Evolutionary conservation across 805 yeast species (phyloP).

Genomic region (Metschnikowia henanensis): DNA sequence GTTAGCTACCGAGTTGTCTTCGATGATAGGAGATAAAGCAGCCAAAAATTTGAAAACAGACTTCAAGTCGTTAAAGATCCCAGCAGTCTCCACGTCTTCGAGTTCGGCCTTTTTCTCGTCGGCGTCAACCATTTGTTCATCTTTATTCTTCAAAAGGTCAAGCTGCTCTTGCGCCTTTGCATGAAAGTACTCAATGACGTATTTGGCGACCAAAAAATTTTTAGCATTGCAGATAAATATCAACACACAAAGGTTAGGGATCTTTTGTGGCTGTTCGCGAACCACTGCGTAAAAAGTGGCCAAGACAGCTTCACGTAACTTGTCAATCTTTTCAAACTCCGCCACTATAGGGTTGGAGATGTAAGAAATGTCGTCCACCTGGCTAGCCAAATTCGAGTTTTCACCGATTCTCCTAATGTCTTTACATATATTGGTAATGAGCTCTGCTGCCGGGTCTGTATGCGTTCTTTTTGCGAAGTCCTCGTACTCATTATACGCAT

Average conservation of each 20-base stretch:
- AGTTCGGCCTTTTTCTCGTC: slow-evolving; percentile 6
- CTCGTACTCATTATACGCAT: slow-evolving; percentile 15
- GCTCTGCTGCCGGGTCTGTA: slow-evolving; percentile 41
- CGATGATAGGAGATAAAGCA: slow-evolving; percentile 61
- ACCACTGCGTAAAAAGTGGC: slow-evolving; percentile 67
- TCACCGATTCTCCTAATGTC: slow-evolving; percentile 47
- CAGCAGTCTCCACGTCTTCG: slow-evolving; percentile 37
- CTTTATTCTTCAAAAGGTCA: slow-evolving; percentile 25
- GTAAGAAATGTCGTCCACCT: slow-evolving; percentile 56
- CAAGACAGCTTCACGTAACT: slow-evolving; percentile 57
- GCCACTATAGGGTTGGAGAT: slow-evolving; percentile 66
- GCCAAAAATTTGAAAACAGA: slow-evolving; percentile 69
- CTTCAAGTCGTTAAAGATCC: slow-evolving; percentile 71
- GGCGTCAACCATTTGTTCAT: slow-evolving; percentile 14
- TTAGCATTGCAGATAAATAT: slow-evolving; percentile 64
- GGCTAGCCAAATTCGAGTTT: slow-evolving; percentile 37
- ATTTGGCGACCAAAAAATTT: slow-evolving; percentile 64
- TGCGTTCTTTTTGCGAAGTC: slow-evolving; percentile 35
- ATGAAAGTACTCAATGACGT: slow-evolving; percentile 68
- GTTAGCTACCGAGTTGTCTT: slow-evolving; percentile 36
- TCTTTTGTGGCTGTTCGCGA: slow-evolving; percentile 90
- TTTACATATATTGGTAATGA: slow-evolving; percentile 43
- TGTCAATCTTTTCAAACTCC: slow-evolving; percentile 62
- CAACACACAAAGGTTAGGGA: slow-evolving; percentile 67
- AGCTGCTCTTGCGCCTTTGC: slow-evolving; percentile 58